phyloP scores from a whole-genome alignment of 169 alveolate species.

The Cryptosporidium ubiquitum region DNA sequence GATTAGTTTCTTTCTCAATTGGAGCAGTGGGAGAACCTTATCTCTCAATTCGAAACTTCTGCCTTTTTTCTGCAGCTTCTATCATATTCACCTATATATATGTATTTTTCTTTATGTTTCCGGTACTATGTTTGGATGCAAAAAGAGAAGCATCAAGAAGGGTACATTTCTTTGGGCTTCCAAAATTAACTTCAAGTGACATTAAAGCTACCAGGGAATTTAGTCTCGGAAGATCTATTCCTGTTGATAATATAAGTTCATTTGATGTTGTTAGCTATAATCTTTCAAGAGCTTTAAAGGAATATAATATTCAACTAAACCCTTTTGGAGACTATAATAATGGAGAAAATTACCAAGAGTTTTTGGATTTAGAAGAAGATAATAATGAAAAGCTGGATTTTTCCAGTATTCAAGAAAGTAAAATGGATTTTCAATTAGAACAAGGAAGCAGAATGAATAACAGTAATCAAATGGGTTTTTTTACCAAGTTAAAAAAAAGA shows the following conservation, averaged over 20 bases:
- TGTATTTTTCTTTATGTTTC: conserved; percentile 67
- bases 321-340: background rate
- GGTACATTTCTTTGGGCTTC: conserved; percentile 44
- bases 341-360: background rate
- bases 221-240: conserved; percentile 52
- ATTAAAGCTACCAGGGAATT: conserved; percentile 12
- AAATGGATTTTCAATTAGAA: background rate
- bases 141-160: conserved; percentile 59
- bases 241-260: conserved; percentile 36
- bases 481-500: conserved; percentile 8
- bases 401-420: background rate
- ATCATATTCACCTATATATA: conserved; percentile 59
- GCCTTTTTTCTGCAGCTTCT: conserved; percentile 71
- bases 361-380: background rate
- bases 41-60: conserved; percentile 59
- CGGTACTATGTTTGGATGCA: conserved; percentile 71
- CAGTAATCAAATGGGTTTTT: background rate
- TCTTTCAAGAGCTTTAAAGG: conserved; percentile 37
- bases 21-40: conserved; percentile 74
- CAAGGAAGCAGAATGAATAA: background rate
- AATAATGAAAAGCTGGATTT: background rate
- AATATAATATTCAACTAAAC: conserved; percentile 37
- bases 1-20: conserved; percentile 67
- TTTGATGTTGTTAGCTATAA: conserved; percentile 66
- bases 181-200: conserved; percentile 44